Evolutionary conservation across 257 asterid species (phyloP).

Genomic region (Asclepias syriaca): DNA sequence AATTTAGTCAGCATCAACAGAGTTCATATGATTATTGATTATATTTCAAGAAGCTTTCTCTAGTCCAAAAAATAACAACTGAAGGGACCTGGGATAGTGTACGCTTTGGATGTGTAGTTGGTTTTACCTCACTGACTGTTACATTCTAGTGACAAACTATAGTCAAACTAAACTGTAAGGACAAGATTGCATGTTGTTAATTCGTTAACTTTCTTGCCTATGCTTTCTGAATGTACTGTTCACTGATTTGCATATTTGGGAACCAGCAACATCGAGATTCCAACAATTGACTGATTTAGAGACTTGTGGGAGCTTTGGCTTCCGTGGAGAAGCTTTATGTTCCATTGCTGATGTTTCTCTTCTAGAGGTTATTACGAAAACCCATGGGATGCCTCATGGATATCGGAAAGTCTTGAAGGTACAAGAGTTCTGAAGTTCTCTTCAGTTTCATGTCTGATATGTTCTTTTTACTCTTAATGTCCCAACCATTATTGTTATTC

Average conservation of each 20-base stretch:
- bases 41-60: neutral
- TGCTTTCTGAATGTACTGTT: conserved; percentile 7
- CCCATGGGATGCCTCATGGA: conserved; percentile 84
- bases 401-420: conserved; percentile 89
- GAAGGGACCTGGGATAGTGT: neutral
- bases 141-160: neutral
- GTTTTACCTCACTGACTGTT: neutral
- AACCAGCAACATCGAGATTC: conserved; percentile 72
- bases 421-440: conserved; percentile 12
- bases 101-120: neutral
- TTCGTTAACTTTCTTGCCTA: neutral
- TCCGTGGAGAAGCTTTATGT: conserved; percentile 74
- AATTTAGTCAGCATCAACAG: neutral
- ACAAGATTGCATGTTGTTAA: neutral
- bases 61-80: neutral
- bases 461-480: neutral
- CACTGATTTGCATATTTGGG: conserved; percentile 18
- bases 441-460: neutral
- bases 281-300: conserved; percentile 36
- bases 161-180: neutral
- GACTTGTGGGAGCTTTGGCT: conserved; percentile 45
- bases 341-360: conserved; percentile 80
- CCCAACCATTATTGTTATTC: conserved; percentile 8
- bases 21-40: neutral
- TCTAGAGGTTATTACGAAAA: conserved; percentile 76